Evolutionary conservation across 352 stramenopile genomes (phyloP).

Genomic region (Globisporangium iwayamae): DNA sequence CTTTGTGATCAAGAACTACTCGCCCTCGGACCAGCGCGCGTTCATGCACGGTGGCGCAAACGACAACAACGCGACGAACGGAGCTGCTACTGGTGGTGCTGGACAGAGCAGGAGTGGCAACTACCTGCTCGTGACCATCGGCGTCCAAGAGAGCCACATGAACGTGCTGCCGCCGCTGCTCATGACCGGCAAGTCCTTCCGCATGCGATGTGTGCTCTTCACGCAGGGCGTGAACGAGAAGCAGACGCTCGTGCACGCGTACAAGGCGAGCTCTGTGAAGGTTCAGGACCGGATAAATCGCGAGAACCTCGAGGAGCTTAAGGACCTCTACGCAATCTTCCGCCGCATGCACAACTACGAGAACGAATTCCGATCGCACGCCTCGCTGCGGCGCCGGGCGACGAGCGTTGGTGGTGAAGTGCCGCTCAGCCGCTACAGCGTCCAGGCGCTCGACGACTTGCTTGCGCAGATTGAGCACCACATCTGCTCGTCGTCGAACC

Average conservation of each 20-base stretch:
- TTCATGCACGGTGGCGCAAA: conserved; percentile 15
- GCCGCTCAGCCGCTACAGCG: conserved; percentile 23
- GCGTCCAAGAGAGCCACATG: conserved; percentile 48
- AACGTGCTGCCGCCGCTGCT: conserved; percentile 46
- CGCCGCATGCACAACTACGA: conserved; percentile 41
- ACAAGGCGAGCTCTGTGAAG: conserved; percentile 71
- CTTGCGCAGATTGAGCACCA: conserved; percentile 70
- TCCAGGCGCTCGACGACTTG: conserved; percentile 63
- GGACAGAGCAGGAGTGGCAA: conserved; percentile 13
- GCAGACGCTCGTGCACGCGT: conserved; percentile 76
- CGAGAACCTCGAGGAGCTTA: conserved; percentile 69
- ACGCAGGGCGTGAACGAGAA: conserved; percentile 84
- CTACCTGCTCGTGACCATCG: conserved; percentile 66
- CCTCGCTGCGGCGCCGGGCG: conserved; percentile 9
- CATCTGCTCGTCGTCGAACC: conserved; percentile 57
- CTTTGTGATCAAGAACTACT: conserved; percentile 63
- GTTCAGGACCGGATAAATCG: conserved; percentile 80
- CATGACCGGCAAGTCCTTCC: conserved; percentile 41
- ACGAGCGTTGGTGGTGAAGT: conserved; percentile 17
- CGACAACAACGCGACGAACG: conserved; percentile 15
- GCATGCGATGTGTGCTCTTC: conserved; percentile 69
- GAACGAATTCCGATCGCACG: conserved; percentile 5
- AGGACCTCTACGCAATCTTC: conserved; percentile 57
- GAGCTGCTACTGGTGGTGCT: not conserved
- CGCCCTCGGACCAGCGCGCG: conserved; percentile 28